These are phyloP conservation scores for Chrysanthemum lavandulifolium DNA, from an alignment of 129 eudicot genomes.

Conservation along the genomic window DNA sequence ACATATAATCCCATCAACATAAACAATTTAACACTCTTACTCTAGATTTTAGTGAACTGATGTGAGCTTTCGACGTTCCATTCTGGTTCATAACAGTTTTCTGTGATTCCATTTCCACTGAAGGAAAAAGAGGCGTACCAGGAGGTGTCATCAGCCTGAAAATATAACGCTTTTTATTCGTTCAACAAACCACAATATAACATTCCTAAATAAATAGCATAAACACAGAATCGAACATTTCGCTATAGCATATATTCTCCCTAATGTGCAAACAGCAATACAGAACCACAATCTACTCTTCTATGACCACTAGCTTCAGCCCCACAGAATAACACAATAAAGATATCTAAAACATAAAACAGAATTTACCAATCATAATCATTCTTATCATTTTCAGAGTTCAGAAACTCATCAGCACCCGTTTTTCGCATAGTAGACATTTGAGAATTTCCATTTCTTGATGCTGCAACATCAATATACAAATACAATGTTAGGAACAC, in stretches of 20 bases:
- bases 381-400: conserved; percentile 85
- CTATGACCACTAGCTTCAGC: conserved; percentile 25
- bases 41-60: conserved; percentile 64
- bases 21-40: conserved; percentile 44
- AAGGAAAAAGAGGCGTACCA: conserved; percentile 93
- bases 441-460: conserved; percentile 59
- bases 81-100: conserved; percentile 57
- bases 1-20: background rate
- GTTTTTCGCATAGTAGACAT: conserved; percentile 59
- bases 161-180: background rate
- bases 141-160: conserved; percentile 98
- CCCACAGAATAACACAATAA: background rate
- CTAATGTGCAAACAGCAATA: conserved; percentile 14
- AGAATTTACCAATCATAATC: conserved; percentile 88
- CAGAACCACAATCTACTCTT: background rate
- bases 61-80: conserved; percentile 72
- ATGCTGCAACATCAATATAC: conserved; percentile 44
- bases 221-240: background rate
- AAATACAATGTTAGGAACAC: no score
- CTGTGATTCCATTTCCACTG: conserved; percentile 73
- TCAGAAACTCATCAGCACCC: conserved; percentile 85
- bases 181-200: background rate
- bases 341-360: background rate
- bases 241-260: conserved; percentile 11
- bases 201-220: background rate